A percentile compares a stretch with the other conserved stretches of the same genome.
These are phyloP conservation scores for Puccinia polysora DNA, from an alignment of 1,284 basidiomycete species.

Conservation along the genomic window DNA sequence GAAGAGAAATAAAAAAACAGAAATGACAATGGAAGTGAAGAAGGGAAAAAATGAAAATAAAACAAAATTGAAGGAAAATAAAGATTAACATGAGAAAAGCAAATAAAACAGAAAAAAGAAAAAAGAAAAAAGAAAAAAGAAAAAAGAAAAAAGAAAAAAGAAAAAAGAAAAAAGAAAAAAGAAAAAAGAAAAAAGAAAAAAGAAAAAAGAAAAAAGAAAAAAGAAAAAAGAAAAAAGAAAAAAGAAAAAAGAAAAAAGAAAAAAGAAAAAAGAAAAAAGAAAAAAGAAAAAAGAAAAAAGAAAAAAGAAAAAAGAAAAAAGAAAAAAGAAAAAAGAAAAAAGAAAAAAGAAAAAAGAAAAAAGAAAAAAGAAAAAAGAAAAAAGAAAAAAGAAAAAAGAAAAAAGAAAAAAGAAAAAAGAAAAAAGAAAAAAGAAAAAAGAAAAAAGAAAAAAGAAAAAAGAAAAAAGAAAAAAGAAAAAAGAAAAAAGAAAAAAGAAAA, in stretches of 20 bases:
- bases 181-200: constrained; percentile 35
- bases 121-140: not conserved
- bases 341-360: not conserved
- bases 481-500: not conserved
- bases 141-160: not conserved
- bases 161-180: not conserved
- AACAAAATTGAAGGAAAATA: constrained; percentile 45
- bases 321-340: not conserved
- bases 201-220: constrained; percentile 46
- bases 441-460: not conserved
- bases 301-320: constrained; percentile 25
- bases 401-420: constrained; percentile 26
- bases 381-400: constrained; percentile 9
- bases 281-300: constrained; percentile 43
- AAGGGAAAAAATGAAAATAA: constrained; percentile 46
- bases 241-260: constrained; percentile 45
- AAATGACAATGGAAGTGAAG: constrained; percentile 35
- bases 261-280: constrained; percentile 45
- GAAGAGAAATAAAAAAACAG: constrained; percentile 25
- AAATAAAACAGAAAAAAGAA: constrained; percentile 45
- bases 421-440: constrained; percentile 6
- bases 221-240: constrained; percentile 45
- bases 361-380: constrained; percentile 24
- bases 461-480: not conserved
- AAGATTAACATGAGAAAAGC: constrained; percentile 42